These are phyloP conservation scores for Fusarium euwallaceae DNA, from an alignment of 2,329 filamentous ascomycete species.

Conservation along the genomic window DNA sequence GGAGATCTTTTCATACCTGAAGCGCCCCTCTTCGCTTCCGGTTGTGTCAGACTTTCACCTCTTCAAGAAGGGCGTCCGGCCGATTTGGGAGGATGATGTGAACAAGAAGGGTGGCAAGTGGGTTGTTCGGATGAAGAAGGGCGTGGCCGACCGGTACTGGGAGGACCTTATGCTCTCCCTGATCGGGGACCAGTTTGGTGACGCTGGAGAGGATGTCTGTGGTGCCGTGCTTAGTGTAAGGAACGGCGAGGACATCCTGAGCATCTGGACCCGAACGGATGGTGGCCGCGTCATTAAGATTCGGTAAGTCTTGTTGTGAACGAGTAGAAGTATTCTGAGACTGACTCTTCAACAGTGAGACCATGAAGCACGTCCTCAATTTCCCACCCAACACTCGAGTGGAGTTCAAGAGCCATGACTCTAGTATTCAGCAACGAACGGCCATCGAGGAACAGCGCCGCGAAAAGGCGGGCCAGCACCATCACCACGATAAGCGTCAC, in stretches of 20 bases:
- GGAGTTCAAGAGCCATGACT: constrained; percentile 95
- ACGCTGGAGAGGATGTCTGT: constrained; percentile 94
- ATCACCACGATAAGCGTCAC: constrained; percentile 57
- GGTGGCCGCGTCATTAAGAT: constrained; percentile 96
- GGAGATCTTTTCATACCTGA: constrained; percentile 88
- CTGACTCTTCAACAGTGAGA: constrained; percentile 74
- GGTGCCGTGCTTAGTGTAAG: constrained; percentile 94
- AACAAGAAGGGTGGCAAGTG: constrained; percentile 98
- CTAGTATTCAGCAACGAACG: constrained; percentile 91
- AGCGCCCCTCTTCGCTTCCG: constrained; percentile 87
- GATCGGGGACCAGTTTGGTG: constrained; percentile 92
- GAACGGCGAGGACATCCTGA: constrained; percentile 96
- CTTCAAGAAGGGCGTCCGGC: constrained; percentile 95
- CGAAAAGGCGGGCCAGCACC: constrained; percentile 76
- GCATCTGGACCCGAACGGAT: constrained; percentile 96
- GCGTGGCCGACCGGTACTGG: constrained; percentile 96
- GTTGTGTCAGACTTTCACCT: constrained; percentile 98
- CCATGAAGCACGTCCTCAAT: constrained; percentile 88
- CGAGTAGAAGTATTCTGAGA: neutral
- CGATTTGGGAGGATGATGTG: constrained; percentile 98
- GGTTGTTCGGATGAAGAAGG: constrained; percentile 97
- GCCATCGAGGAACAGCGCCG: constrained; percentile 92
- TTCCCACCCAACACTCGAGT: constrained; percentile 92
- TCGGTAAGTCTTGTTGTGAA: constrained; percentile 70
- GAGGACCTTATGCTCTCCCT: constrained; percentile 92